phyloP scores from a whole-genome alignment of 371 early-diverging fungal genomes.

The Rhizopus microsporus region DNA sequence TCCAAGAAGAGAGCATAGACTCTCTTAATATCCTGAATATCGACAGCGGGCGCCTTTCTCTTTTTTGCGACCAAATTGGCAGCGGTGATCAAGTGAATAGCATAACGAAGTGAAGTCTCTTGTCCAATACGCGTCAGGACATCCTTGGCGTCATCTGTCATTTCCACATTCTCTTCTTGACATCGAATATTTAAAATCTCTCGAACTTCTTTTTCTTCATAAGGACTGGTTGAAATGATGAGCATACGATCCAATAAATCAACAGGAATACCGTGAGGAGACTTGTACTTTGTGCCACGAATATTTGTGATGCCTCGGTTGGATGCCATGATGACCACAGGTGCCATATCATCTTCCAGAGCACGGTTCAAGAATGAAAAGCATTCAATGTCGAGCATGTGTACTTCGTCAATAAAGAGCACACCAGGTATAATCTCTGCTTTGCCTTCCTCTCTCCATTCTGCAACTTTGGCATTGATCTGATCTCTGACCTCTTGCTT shows the following conservation, averaged over 20 bases:
- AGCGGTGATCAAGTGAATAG: constrained; percentile 96
- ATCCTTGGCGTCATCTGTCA: constrained; percentile 91
- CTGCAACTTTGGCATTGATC: constrained; percentile 96
- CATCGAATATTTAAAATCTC: constrained; percentile 92
- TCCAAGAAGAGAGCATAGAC: constrained; percentile 95
- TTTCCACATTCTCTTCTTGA: constrained; percentile 96
- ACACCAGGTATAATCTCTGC: constrained; percentile 98
- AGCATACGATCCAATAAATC: constrained; percentile 95
- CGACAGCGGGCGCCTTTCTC: constrained; percentile 88
- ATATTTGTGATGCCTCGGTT: constrained; percentile 94
- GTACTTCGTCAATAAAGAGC: constrained; percentile 98
- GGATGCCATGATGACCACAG: constrained; percentile 98
- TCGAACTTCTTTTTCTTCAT: constrained; percentile 84
- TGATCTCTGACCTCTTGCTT: constrained; percentile 97
- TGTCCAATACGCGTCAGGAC: constrained; percentile 89
- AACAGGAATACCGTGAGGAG: constrained; percentile 96
- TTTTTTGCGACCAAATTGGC: constrained; percentile 87
- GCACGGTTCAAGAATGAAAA: constrained; percentile 98
- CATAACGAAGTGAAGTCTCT: constrained; percentile 94
- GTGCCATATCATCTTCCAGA: constrained; percentile 93
- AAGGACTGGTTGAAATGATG: constrained; percentile 89
- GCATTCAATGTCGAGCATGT: constrained; percentile 99
- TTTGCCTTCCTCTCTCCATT: constrained; percentile 99
- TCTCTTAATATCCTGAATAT: constrained; percentile 88
- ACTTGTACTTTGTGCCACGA: constrained; percentile 91